phyloP scores from a whole-genome alignment of 805 yeast genomes.

The Sungouiella blattae region DNA sequence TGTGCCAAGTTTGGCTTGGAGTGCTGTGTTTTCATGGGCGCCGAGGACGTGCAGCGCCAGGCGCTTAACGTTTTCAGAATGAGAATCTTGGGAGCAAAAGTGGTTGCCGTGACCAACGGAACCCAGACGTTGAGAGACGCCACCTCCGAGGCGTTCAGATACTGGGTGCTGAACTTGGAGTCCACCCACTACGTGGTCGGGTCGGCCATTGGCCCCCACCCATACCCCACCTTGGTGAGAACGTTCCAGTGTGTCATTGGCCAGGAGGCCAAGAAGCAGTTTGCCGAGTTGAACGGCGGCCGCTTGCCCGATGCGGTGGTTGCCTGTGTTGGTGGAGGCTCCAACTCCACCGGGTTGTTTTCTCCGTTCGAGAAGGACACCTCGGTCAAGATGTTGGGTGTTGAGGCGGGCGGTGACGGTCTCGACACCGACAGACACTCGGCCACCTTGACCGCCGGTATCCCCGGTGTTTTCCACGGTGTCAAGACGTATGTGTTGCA shows the following conservation, averaged over 20 bases:
- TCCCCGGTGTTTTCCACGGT: conserved; percentile 98
- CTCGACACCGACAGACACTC: conserved; percentile 83
- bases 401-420: conserved; percentile 99
- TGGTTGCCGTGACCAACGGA: conserved; percentile 90
- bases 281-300: conserved; percentile 72
- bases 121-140: conserved; percentile 97
- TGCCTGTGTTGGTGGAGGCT: conserved; percentile 99
- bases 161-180: conserved; percentile 85
- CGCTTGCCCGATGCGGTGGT: conserved; percentile 89
- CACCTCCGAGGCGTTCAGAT: conserved; percentile 93
- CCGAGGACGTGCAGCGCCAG: conserved; percentile 98
- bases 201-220: conserved; percentile 98
- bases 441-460: conserved; percentile 93
- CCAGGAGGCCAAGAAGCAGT: conserved; percentile 88
- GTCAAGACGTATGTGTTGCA: conserved; percentile 92
- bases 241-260: conserved; percentile 98
- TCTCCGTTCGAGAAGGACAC: conserved; percentile 85
- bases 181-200: conserved; percentile 95
- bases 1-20: conserved; percentile 89
- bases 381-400: conserved; percentile 80
- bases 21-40: conserved; percentile 97
- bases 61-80: conserved; percentile 97
- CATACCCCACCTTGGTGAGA: conserved; percentile 96
- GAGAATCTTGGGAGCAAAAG: conserved; percentile 94
- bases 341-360: conserved; percentile 94